Conservation (phyloP, 2,329 filamentous ascomycete species). For the Aspergillus phoenicis region DNA sequence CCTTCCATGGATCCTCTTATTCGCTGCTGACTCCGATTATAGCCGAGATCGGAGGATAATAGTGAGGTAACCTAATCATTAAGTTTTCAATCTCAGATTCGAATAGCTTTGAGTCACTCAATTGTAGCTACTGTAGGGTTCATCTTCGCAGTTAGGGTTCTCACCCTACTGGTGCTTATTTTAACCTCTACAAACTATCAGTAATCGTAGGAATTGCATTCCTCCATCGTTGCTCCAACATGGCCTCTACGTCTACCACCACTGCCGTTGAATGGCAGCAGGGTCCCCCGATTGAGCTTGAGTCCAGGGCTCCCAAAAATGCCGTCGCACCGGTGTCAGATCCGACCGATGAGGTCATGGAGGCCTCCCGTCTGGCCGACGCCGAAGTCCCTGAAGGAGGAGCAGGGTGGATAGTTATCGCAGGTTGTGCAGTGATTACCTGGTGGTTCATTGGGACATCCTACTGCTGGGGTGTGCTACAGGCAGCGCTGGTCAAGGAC, state of each 20-base stretch:
- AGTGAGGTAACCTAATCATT: too few species aligned
- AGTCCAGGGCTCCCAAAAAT: background rate
- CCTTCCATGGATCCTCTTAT: background rate
- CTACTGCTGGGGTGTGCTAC: constrained; percentile 64
- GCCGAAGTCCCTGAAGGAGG: constrained; percentile 40
- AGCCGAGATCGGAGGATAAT: background rate
- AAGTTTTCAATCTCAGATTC: too few species aligned
- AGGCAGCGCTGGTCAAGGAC: constrained; percentile 57
- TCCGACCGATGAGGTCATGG: constrained; percentile 38
- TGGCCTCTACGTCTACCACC: background rate
- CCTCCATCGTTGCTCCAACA: background rate
- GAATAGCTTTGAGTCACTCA: background rate
- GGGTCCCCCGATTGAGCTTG: background rate
- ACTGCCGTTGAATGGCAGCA: background rate
- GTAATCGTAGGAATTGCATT: too few species aligned
- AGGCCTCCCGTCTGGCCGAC: constrained; percentile 51
- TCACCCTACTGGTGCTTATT: background rate
- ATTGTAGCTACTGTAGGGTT: too few species aligned
- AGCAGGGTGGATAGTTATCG: constrained; percentile 49
- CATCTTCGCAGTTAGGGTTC: background rate
- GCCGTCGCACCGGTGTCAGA: background rate
- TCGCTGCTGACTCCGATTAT: background rate
- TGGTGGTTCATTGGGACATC: constrained; percentile 62
- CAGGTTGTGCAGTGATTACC: constrained; percentile 52
- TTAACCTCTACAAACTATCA: background rate